Evolutionary conservation across 371 early-diverging fungal species (phyloP).

Genomic region (Actinomucor elegans): DNA sequence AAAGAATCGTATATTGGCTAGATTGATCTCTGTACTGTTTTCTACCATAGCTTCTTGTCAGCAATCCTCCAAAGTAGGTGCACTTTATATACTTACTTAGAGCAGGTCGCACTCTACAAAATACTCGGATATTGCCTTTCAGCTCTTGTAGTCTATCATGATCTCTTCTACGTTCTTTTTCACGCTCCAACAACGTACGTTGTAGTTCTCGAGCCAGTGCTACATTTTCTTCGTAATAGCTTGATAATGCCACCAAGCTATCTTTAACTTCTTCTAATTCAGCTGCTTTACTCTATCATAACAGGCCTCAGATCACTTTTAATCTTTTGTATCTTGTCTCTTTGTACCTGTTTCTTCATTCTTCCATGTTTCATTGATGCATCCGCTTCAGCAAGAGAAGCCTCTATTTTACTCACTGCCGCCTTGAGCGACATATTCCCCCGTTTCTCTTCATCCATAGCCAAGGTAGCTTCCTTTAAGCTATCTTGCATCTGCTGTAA

Average conservation of each 20-base stretch:
- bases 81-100: conserved; percentile 18
- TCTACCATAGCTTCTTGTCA: no score
- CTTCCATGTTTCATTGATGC: not conserved
- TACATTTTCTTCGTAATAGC: conserved; percentile 14
- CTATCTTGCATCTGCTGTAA: not conserved
- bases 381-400: not conserved
- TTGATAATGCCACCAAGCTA: not conserved
- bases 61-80: no score
- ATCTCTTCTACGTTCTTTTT: conserved; percentile 73
- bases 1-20: conserved; percentile 38
- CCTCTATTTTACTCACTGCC: not conserved
- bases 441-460: not conserved
- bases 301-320: not conserved
- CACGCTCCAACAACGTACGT: conserved; percentile 69
- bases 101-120: conserved; percentile 93
- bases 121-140: conserved; percentile 97
- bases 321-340: not conserved
- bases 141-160: conserved; percentile 96
- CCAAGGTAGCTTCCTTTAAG: not conserved
- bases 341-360: conserved; percentile 4
- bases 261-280: conserved; percentile 4
- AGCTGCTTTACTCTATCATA: not conserved
- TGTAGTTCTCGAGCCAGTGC: conserved; percentile 53
- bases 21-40: not conserved
- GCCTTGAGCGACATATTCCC: conserved; percentile 1